A percentile compares a stretch with the other conserved stretches of the same genome.
Evolutionary conservation across 352 stramenopile species (phyloP).

Genomic region (Phytophthora capsici): DNA sequence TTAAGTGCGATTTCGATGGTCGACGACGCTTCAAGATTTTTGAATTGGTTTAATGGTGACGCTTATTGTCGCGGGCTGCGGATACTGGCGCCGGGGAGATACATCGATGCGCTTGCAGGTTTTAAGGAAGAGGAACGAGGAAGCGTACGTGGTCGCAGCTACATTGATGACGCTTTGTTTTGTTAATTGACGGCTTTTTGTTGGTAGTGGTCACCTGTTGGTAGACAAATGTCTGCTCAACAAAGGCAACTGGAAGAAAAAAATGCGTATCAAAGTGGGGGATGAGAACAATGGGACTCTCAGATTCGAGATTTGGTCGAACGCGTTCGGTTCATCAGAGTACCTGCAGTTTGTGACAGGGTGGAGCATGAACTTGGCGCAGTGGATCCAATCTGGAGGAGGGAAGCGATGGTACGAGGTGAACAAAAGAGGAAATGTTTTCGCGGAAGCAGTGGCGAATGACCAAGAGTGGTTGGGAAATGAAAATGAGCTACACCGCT

Average conservation of each 20-base stretch:
- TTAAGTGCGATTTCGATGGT: slow-evolving; percentile 29
- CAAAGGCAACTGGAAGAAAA: slow-evolving; percentile 6
- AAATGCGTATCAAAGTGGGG: slow-evolving; percentile 6
- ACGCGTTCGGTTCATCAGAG: slow-evolving; percentile 3
- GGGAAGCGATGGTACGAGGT: slow-evolving; percentile 28
- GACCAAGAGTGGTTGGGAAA: slow-evolving; percentile 5
- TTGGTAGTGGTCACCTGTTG: slow-evolving; percentile 3
- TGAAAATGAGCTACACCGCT: slow-evolving; percentile 5
- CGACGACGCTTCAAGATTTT: slow-evolving; percentile 19
- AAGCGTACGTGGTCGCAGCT: slow-evolving; percentile 9
- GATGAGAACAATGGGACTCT: neutral
- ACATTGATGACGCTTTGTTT: neutral
- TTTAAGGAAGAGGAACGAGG: neutral
- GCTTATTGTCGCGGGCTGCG: slow-evolving; percentile 6
- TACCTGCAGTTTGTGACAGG: slow-evolving; percentile 39
- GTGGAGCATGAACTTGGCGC: slow-evolving; percentile 26
- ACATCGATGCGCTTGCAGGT: slow-evolving; percentile 12
- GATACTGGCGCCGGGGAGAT: slow-evolving; percentile 10
- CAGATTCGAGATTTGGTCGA: slow-evolving; percentile 26
- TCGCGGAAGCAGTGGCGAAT: neutral
- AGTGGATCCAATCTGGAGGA: slow-evolving; percentile 26
- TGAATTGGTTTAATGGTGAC: slow-evolving; percentile 5
- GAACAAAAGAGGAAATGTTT: neutral
- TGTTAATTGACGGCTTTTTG: neutral
- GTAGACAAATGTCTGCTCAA: slow-evolving; percentile 20